A percentile compares a stretch with the other conserved stretches of the same genome.
These are phyloP conservation scores for Aspergillus sp. DNA, from an alignment of 2,329 filamentous ascomycete genomes.

Conservation along the genomic window DNA sequence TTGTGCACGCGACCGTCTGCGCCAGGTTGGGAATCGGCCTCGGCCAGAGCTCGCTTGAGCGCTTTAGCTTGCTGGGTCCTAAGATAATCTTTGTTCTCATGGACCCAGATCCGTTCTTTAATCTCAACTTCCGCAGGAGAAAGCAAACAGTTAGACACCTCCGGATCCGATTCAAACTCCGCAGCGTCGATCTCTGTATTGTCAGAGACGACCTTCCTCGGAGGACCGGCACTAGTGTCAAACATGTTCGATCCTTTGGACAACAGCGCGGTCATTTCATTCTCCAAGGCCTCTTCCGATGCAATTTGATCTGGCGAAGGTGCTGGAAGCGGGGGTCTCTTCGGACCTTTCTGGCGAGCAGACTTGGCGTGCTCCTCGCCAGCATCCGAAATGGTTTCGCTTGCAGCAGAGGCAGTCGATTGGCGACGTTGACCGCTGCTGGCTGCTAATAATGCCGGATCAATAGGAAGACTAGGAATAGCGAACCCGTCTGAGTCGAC, in stretches of 20 bases:
- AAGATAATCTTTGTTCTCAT: conserved; percentile 91
- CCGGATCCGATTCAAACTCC: conserved; percentile 86
- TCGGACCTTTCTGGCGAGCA: conserved; percentile 35
- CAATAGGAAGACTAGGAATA: conserved; percentile 56
- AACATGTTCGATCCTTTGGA: conserved; percentile 40
- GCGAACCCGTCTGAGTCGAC: conserved; percentile 69
- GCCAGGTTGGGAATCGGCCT: conserved; percentile 46
- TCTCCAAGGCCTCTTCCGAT: conserved; percentile 60
- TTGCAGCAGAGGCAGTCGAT: conserved; percentile 25
- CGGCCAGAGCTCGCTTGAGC: conserved; percentile 68
- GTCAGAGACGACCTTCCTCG: conserved; percentile 54
- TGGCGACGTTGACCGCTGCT: conserved; percentile 22
- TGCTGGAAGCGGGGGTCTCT: conserved; percentile 45
- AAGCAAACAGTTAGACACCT: conserved; percentile 79
- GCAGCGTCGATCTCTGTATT: conserved; percentile 66
- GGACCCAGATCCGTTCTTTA: conserved; percentile 93
- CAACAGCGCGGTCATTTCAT: conserved; percentile 70
- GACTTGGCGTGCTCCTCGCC: conserved; percentile 21
- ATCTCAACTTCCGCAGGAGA: conserved; percentile 71
- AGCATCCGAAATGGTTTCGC: conserved; percentile 26
- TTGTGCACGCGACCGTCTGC: conserved; percentile 32
- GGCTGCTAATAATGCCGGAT: conserved; percentile 41
- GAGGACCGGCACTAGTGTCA: conserved; percentile 25
- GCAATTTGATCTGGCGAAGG: conserved; percentile 64
- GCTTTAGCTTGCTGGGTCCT: conserved; percentile 82